A percentile compares a stretch with the other conserved stretches of the same genome.
Evolutionary conservation across 345 rosid genomes (phyloP).

Genomic region (Anastatica hierochuntica): DNA sequence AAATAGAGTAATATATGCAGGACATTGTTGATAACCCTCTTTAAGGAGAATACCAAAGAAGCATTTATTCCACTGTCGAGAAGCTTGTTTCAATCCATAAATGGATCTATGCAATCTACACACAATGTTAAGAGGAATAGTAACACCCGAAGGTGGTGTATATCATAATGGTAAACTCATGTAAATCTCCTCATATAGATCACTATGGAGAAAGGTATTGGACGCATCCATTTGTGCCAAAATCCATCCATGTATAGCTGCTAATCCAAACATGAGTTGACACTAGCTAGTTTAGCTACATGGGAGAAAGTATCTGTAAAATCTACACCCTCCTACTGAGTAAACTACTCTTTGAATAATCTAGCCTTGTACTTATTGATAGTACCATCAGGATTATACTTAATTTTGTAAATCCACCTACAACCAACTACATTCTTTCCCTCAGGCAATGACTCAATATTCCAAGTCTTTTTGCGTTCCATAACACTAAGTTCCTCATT

Average conservation of each 20-base stretch:
- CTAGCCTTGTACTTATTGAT: background rate
- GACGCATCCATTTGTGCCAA: background rate
- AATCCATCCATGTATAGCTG: background rate
- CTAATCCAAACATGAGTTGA: background rate
- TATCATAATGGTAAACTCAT: background rate
- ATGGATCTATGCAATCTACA: background rate
- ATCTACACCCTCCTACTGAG: too few species aligned
- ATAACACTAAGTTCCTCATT: background rate
- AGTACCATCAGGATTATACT: background rate
- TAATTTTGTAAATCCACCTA: background rate
- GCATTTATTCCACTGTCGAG: too few species aligned
- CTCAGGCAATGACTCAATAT: too few species aligned
- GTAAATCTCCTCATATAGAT: background rate
- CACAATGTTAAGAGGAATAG: background rate
- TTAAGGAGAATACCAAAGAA: too few species aligned
- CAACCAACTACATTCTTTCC: too few species aligned
- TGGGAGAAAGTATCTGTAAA: background rate
- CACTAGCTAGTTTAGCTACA: background rate
- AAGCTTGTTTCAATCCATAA: background rate
- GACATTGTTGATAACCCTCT: too few species aligned
- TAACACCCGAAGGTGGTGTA: background rate
- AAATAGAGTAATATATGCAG: too few species aligned
- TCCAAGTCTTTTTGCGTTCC: background rate
- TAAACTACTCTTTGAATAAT: background rate
- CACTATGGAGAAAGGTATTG: background rate